These are phyloP conservation scores for Aspergillus panamensis DNA, from an alignment of 495 filamentous ascomycete genomes.

Conservation along the genomic window DNA sequence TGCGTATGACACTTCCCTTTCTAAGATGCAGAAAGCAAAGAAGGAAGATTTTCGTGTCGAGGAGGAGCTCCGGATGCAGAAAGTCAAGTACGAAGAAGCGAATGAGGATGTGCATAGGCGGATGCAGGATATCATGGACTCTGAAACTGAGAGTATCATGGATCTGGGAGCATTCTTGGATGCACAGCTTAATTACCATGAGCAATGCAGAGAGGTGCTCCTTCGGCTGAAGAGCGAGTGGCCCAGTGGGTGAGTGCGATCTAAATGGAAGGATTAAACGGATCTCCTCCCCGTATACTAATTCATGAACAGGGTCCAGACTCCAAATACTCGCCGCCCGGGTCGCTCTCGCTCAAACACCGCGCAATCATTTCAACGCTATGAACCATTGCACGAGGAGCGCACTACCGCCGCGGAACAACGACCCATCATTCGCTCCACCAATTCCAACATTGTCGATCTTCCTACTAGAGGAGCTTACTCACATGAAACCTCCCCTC, in stretches of 20 bases:
- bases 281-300: conserved; percentile 11
- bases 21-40: conserved; percentile 92
- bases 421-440: conserved; percentile 63
- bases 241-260: conserved; percentile 54
- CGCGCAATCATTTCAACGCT: conserved; percentile 56
- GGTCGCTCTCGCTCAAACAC: conserved; percentile 58
- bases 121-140: conserved; percentile 96
- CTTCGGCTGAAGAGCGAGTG: conserved; percentile 64
- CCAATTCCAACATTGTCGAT: conserved; percentile 37
- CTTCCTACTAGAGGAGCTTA: conserved; percentile 34
- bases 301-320: conserved; percentile 18
- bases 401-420: conserved; percentile 36
- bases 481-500: conserved; percentile 17
- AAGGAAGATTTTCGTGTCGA: conserved; percentile 89
- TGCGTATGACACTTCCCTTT: conserved; percentile 85
- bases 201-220: conserved; percentile 77
- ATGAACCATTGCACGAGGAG: conserved; percentile 57
- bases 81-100: conserved; percentile 94
- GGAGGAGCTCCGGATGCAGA: conserved; percentile 87
- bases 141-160: conserved; percentile 77
- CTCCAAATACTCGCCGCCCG: conserved; percentile 34
- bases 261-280: neutral
- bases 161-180: conserved; percentile 83
- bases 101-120: conserved; percentile 88
- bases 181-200: conserved; percentile 86